phyloP scores from a whole-genome alignment of 2,329 filamentous ascomycete genomes.

The Talaromyces sp. region DNA sequence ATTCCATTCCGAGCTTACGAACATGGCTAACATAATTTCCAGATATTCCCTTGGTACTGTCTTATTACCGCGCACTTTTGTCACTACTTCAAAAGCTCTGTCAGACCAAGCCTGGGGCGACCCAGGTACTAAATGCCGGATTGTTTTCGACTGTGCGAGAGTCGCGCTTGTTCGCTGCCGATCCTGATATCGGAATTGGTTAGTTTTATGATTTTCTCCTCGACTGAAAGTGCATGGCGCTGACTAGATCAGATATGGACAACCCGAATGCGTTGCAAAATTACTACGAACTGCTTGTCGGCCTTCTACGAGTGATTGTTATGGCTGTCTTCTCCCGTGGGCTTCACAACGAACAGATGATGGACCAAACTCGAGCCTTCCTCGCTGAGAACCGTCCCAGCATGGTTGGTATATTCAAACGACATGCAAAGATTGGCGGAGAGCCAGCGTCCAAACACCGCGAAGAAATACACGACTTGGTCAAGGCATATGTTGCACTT shows the following conservation, averaged over 20 bases:
- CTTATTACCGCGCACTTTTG: conserved; percentile 67
- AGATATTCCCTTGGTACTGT: conserved; percentile 52
- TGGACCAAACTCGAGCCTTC: conserved; percentile 73
- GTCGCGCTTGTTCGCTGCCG: conserved; percentile 79
- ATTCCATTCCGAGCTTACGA: neutral
- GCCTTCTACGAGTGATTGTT: conserved; percentile 73
- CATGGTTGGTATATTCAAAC: conserved; percentile 84
- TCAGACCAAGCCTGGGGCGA: conserved; percentile 77
- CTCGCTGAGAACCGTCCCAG: conserved; percentile 74
- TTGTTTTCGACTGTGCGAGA: conserved; percentile 75
- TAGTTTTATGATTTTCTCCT: conserved; percentile 8
- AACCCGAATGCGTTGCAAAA: conserved; percentile 66
- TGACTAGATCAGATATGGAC: conserved; percentile 48
- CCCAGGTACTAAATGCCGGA: conserved; percentile 80
- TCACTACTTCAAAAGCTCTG: conserved; percentile 77
- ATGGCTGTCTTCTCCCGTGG: conserved; percentile 77
- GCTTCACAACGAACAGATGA: conserved; percentile 65
- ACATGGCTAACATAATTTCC: conserved; percentile 9
- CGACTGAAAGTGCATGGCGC: conserved; percentile 14
- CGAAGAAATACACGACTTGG: conserved; percentile 65
- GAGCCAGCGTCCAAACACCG: conserved; percentile 45
- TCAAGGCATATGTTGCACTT: conserved; percentile 77
- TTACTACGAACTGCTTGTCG: conserved; percentile 78
- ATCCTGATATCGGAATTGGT: conserved; percentile 84
- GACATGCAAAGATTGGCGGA: conserved; percentile 70